Evolutionary conservation across 257 asterid species (phyloP).

Genomic region (Cinchona pubescens): DNA sequence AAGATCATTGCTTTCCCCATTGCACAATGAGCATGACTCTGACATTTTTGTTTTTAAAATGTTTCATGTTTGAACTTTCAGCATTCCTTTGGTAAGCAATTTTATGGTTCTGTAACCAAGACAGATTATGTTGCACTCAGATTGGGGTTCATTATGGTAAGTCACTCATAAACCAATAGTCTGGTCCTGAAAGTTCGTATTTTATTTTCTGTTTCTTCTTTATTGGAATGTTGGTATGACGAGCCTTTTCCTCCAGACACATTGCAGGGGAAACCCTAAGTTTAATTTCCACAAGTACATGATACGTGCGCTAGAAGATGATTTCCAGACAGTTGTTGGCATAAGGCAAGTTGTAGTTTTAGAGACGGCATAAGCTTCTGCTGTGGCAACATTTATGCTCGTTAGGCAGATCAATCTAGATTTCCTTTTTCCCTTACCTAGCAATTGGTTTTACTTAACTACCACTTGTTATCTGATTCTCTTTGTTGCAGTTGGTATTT

Average conservation of each 20-base stretch:
- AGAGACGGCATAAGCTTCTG: background rate
- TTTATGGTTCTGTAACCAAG: conserved; percentile 86
- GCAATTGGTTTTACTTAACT: conserved; percentile 4
- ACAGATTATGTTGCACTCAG: conserved; percentile 85
- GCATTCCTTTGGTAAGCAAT: conserved; percentile 90
- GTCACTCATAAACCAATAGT: background rate
- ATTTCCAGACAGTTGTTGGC: conserved; percentile 91
- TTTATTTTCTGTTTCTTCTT: conserved; percentile 13
- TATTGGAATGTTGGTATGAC: background rate
- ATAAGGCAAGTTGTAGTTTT: conserved; percentile 61
- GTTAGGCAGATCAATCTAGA: background rate
- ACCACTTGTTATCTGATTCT: conserved; percentile 19
- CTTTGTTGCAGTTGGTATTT: conserved; percentile 84
- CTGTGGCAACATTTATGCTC: background rate
- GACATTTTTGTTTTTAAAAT: background rate
- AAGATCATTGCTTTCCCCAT: background rate
- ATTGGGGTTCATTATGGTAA: conserved; percentile 83
- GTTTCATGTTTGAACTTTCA: conserved; percentile 33
- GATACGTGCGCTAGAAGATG: conserved; percentile 95
- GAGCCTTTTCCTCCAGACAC: conserved; percentile 52
- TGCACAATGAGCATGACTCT: background rate
- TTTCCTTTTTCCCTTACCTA: background rate
- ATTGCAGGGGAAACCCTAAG: conserved; percentile 83
- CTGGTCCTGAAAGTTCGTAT: conserved; percentile 15
- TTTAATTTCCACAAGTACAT: conserved; percentile 95